phyloP scores from a whole-genome alignment of 169 alveolate species.

The Theileria equi region DNA sequence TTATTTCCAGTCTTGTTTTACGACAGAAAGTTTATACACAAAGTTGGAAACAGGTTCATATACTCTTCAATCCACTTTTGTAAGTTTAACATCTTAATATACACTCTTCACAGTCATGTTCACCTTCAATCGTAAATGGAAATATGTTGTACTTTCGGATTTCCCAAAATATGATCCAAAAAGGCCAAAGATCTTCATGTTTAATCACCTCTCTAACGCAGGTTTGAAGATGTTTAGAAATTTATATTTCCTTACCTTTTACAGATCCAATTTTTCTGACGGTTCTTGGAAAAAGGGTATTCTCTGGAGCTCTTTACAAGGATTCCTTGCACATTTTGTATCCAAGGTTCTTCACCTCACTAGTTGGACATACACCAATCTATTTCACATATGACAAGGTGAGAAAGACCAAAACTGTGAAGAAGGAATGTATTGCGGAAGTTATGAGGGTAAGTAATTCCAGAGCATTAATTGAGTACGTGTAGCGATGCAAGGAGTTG shows the following conservation, averaged over 20 bases:
- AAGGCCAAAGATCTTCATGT: constrained; percentile 30
- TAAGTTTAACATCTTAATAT: neutral
- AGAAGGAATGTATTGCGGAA: constrained; percentile 18
- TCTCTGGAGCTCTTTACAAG: constrained; percentile 31
- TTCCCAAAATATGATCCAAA: constrained; percentile 22
- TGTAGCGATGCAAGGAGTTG: constrained; percentile 25
- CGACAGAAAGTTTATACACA: constrained; percentile 7
- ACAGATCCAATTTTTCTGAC: constrained; percentile 43
- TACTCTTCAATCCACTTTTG: neutral
- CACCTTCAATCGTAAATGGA: constrained; percentile 28
- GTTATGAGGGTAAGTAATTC: constrained; percentile 33
- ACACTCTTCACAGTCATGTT: constrained; percentile 13
- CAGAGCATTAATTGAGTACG: neutral
- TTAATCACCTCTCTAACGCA: constrained; percentile 33
- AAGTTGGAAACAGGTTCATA: constrained; percentile 16
- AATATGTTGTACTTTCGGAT: constrained; percentile 19
- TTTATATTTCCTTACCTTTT: neutral
- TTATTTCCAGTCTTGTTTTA: constrained; percentile 9
- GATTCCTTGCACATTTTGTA: constrained; percentile 47
- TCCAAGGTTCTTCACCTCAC: neutral
- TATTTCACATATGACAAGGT: constrained; percentile 45
- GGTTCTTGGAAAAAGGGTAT: constrained; percentile 4
- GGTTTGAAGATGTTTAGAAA: neutral
- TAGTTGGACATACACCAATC: constrained; percentile 28
- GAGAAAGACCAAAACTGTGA: constrained; percentile 24